Percentiles rank a stretch among this genome's conserved stretches.
Evolutionary conservation across 2,329 filamentous ascomycete species (phyloP).

Genomic region (Rasamsonia emersonii): DNA sequence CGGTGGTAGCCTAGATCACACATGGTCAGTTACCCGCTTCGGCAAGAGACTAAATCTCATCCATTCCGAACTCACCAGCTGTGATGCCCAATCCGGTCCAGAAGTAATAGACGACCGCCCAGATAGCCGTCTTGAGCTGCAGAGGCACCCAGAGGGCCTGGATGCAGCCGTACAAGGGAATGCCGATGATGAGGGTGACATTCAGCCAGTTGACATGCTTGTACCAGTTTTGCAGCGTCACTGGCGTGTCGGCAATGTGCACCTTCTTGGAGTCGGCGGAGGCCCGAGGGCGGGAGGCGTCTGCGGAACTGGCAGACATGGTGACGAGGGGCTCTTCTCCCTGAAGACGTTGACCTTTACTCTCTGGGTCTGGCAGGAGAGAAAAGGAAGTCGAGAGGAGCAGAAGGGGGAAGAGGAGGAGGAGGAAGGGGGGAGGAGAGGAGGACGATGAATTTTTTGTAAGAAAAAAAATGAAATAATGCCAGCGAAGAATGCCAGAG

Average conservation of each 20-base stretch:
- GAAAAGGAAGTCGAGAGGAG: not conserved
- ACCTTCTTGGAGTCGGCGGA: conserved; percentile 54
- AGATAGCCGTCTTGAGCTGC: conserved; percentile 61
- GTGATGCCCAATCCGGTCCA: conserved; percentile 74
- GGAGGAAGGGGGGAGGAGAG: too few species aligned
- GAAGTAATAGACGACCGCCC: conserved; percentile 72
- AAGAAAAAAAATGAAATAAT: too few species aligned
- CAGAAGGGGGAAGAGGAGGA: too few species aligned
- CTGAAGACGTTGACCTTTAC: too few species aligned
- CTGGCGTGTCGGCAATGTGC: conserved; percentile 75
- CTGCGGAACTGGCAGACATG: conserved; percentile 30
- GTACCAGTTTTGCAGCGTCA: conserved; percentile 78
- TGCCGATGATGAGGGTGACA: conserved; percentile 66
- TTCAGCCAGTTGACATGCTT: conserved; percentile 95
- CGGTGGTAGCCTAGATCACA: conserved; percentile 58
- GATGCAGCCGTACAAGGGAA: conserved; percentile 66
- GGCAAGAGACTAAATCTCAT: conserved; percentile 3
- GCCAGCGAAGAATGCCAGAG: too few species aligned
- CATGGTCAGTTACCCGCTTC: conserved; percentile 1
- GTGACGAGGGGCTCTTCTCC: too few species aligned
- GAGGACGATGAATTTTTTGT: too few species aligned
- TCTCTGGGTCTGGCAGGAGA: too few species aligned
- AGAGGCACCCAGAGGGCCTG: conserved; percentile 72
- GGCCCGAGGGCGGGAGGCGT: conserved; percentile 24
- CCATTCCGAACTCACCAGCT: conserved; percentile 49